Conservation (phyloP, 306 rosid species). For the Quercus berberidifolia region DNA sequence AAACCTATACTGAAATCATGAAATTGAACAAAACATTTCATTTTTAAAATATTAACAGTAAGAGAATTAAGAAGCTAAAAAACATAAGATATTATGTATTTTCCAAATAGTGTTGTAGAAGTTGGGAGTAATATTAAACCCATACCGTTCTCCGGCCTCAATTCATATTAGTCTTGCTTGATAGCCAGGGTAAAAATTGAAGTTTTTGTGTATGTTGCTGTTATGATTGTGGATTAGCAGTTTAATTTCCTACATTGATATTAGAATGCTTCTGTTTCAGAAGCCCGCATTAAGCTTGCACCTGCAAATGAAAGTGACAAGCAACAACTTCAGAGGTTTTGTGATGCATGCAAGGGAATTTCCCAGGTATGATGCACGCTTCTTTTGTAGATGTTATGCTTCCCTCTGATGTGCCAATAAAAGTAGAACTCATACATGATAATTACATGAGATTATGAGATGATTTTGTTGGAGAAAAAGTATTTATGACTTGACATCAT, state of each 20-base stretch:
- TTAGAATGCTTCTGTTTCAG: slow-evolving; percentile 39
- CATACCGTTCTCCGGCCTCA: slow-evolving; percentile 19
- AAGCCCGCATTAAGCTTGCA: slow-evolving; percentile 77
- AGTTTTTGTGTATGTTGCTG: slow-evolving; percentile 2
- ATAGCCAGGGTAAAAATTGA: slow-evolving; percentile 14
- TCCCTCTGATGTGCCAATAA: background rate
- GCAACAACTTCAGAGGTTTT: slow-evolving; percentile 82
- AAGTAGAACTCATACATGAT: background rate
- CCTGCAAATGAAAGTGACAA: slow-evolving; percentile 68
- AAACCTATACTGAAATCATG: background rate
- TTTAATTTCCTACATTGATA: slow-evolving; percentile 11
- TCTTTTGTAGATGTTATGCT: slow-evolving; percentile 5
- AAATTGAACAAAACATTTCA: background rate
- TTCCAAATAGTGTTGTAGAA: background rate
- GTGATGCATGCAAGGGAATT: slow-evolving; percentile 98
- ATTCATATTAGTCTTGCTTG: background rate
- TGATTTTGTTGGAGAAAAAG: background rate
- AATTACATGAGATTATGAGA: background rate
- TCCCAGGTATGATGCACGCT: slow-evolving; percentile 55
- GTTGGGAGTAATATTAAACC: background rate
- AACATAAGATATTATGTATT: background rate
- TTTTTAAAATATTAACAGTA: background rate
- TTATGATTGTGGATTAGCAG: slow-evolving; percentile 10
- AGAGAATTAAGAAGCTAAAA: background rate
- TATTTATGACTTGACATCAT: background rate